Conservation (phyloP, 2,329 filamentous ascomycete species). For the Penicillium capsulatum region DNA sequence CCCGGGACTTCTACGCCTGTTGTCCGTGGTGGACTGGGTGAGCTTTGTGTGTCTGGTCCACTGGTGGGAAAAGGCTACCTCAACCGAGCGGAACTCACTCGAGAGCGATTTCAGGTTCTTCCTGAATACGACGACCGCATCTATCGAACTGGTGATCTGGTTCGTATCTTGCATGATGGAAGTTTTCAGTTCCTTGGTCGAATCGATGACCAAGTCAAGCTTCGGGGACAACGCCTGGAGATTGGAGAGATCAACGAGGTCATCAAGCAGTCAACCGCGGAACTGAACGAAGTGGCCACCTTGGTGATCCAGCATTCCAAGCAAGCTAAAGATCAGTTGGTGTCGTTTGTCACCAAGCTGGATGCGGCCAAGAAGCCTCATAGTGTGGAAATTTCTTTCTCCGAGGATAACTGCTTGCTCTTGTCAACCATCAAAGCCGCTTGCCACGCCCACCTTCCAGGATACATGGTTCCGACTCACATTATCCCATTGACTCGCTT, state of each 20-base stretch:
- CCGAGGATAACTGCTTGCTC: conserved; percentile 37
- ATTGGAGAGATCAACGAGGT: conserved; percentile 87
- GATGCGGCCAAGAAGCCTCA: conserved; percentile 14
- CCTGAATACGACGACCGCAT: conserved; percentile 56
- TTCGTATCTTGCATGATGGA: conserved; percentile 72
- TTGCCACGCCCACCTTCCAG: conserved; percentile 67
- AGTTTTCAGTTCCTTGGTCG: conserved; percentile 85
- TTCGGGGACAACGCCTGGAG: conserved; percentile 83
- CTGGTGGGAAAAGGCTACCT: conserved; percentile 88
- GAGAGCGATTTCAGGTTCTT: conserved; percentile 68
- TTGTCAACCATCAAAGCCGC: conserved; percentile 52
- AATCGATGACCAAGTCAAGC: conserved; percentile 86
- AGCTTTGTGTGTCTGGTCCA: conserved; percentile 81
- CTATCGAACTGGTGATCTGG: conserved; percentile 86
- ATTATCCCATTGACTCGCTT: conserved; percentile 67
- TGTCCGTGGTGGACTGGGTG: conserved; percentile 72
- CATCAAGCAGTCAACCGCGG: conserved; percentile 58
- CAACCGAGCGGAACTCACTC: conserved; percentile 71
- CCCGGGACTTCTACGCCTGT: conserved; percentile 68
- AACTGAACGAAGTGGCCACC: conserved; percentile 67
- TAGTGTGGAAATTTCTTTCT: conserved; percentile 36
- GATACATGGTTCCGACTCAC: conserved; percentile 89
- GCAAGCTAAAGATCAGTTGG: conserved; percentile 75
- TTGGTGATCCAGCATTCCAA: conserved; percentile 67
- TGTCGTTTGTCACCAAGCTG: conserved; percentile 62